Evolutionary conservation across 805 yeast genomes (phyloP), one percentile per base, ranked within the genome.

Genomic region (Maudiozyma pseudohumilis): DNA sequence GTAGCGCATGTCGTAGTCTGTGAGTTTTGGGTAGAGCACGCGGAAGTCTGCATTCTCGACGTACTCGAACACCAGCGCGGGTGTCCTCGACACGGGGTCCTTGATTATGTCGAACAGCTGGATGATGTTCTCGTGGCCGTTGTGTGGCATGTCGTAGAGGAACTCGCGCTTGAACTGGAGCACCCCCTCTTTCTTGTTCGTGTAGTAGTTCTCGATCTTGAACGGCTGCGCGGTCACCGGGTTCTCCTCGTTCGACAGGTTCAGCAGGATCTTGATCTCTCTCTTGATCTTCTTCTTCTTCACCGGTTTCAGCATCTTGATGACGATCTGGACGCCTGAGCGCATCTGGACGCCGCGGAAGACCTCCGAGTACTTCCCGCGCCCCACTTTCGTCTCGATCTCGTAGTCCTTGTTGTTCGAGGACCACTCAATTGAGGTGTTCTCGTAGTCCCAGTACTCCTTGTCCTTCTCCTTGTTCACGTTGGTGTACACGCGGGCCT

Each of bases 331-430:
- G 40, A 67, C 70, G 38, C 74, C 77, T 45, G 73, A 74, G 38
- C 73, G 66, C 35, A 83, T 65, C 54, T 83, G 80, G 31, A 79
- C 70, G 21, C 95, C 96, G 56, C 78, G 81, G 57, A 88, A 88
- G 22, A 88, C 96, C 60, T 88, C 96, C n/a, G 94, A 80, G 62
- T 87, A 88, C 64, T 85, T 88, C 19, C 96, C 96, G 40, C 95
- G 72, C 11, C 96, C 96, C 15, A 88, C 80, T 61, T 87, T 85
- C 44, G 72, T 70, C 38, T 82, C 73, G 43, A 88, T 81, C 58
- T 88, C 96, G 55, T 80, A 81, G 52, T 75, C 63, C 36, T 63
- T 61, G 36, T 58, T 70, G 39, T 71, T 70, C 6, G 66, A 54
- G 2, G 82, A 79, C 84, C 84, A 79, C 30, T 69, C 69, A 23